Evolutionary conservation across 768 basidiomycete species (phyloP).

Genomic region (Punctularia strigosozonata): DNA sequence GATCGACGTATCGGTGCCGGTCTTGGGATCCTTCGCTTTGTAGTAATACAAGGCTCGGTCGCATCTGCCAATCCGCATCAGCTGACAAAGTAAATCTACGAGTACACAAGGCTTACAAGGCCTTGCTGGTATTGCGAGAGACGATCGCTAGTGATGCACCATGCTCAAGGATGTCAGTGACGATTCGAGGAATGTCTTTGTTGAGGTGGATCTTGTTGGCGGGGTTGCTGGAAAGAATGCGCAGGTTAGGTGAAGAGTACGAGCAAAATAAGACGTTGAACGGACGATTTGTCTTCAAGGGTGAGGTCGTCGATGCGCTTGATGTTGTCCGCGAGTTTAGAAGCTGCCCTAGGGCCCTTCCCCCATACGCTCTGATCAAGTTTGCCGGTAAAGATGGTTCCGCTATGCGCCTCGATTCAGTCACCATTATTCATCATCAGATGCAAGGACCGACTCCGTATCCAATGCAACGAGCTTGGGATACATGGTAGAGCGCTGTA

Average conservation of each 20-base stretch:
- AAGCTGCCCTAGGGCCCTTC: too few relatives aligned
- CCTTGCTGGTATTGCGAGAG: constrained; percentile 3
- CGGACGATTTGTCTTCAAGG: constrained; percentile 1
- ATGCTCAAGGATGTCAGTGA: constrained; percentile 1
- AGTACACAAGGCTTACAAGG: neutral
- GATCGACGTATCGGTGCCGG: too few relatives aligned
- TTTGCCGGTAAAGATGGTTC: too few relatives aligned
- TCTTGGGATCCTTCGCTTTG: too few relatives aligned
- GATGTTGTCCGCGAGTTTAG: too few relatives aligned
- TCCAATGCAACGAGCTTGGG: constrained; percentile 2
- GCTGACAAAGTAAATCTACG: neutral
- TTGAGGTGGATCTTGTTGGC: neutral
- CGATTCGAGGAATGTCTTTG: constrained; percentile 1
- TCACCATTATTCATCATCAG: too few relatives aligned
- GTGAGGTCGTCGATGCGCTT: constrained; percentile 2
- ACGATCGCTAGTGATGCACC: constrained; percentile 1
- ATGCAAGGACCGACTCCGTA: constrained; percentile 2
- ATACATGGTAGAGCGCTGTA: neutral
- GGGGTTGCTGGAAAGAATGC: neutral
- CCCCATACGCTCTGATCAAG: too few relatives aligned
- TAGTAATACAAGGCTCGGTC: too few relatives aligned
- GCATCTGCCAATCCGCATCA: too few relatives aligned
- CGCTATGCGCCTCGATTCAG: too few relatives aligned
- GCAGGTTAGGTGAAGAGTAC: too few relatives aligned
- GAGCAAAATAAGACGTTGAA: neutral